These are phyloP conservation scores for Elsinoe ampelina DNA, from an alignment of 2,329 filamentous ascomycete species.

Conservation along the genomic window DNA sequence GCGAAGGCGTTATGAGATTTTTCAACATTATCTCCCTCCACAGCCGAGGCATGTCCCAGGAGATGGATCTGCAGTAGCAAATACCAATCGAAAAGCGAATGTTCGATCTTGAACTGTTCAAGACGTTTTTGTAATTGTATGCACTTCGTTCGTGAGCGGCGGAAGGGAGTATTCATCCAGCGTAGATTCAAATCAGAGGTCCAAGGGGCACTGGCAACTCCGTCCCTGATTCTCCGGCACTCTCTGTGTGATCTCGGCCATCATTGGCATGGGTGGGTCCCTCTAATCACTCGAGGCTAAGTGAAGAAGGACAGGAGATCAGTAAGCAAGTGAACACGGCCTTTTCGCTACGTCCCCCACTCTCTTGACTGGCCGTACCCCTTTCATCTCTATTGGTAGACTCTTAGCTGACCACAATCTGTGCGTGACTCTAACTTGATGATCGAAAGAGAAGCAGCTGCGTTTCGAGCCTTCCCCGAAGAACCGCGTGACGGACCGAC, in stretches of 20 bases:
- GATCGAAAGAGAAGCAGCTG: background rate
- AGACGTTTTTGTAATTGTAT: background rate
- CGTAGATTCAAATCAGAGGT: no score
- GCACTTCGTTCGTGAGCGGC: no score
- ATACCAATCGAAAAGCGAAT: conserved; percentile 7
- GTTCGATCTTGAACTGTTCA: background rate
- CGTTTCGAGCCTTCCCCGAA: background rate
- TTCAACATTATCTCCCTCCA: conserved; percentile 20
- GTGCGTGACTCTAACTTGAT: background rate
- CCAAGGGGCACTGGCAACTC: no score
- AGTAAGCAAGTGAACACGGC: no score
- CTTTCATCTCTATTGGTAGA: background rate
- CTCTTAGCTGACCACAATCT: background rate
- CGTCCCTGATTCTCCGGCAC: no score
- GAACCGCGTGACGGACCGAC: no score
- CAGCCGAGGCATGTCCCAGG: conserved; percentile 13
- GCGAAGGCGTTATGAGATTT: conserved; percentile 21
- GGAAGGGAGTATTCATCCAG: no score
- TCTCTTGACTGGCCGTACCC: background rate
- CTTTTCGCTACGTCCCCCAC: background rate
- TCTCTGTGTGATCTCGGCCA: no score
- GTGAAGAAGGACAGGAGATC: no score
- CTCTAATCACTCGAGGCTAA: no score
- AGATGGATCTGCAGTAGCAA: conserved; percentile 4
- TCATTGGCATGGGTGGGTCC: no score